Base-by-base conservation (phyloP, 345 rosid species). In the Melaleuca alternifolia region DNA sequence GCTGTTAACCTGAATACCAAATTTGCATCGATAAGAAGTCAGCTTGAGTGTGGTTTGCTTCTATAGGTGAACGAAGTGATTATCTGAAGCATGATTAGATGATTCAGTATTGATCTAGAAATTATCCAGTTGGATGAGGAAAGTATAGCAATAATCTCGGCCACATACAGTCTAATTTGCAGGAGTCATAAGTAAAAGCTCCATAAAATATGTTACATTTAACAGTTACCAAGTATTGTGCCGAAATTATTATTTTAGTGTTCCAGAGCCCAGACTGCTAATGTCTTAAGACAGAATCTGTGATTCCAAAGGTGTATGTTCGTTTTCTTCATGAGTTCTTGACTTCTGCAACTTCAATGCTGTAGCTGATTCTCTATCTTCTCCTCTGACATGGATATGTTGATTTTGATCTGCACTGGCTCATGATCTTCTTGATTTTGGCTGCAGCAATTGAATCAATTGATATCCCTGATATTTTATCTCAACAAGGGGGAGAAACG, bases 401-500 rank as follows among this genome's bases (percentile, higher is more conserved):
- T 48, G 13, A 81, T n/a, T 75, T 37, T 75, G 71, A 84, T 62
- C 54, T 82, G 41, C 85, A 65, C 50, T 79, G 52, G 87, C 83
- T 83, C 26, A 83, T 65, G 26, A 52, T 65, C 86, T 82, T 86
- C 46, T 85, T 79, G 86, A 81, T 83, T 86, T 89, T 52, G 37
- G 83, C 84, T 93, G 88, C 95, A 96, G 99, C 97, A 85, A 96
- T 95, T 88, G 99, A 96, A 86, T 89, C 96, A 71, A 91, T 96
- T 84, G 99, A 97, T 90, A 91, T 97, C 83, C 99, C 98, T 88
- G 92, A 93, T 84, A 91, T 97, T 92, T 93, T 97, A 86, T 96
- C 97, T 86, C 98, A 96, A 89, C 97, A 96, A 92, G 98, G 98
- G 85, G 99, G 99, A 86, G 99, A 97, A 93, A 89, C 99, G 65